Evolutionary conservation across 148 eudicot species (phyloP).

Genomic region (Arctostaphylos glauca): DNA sequence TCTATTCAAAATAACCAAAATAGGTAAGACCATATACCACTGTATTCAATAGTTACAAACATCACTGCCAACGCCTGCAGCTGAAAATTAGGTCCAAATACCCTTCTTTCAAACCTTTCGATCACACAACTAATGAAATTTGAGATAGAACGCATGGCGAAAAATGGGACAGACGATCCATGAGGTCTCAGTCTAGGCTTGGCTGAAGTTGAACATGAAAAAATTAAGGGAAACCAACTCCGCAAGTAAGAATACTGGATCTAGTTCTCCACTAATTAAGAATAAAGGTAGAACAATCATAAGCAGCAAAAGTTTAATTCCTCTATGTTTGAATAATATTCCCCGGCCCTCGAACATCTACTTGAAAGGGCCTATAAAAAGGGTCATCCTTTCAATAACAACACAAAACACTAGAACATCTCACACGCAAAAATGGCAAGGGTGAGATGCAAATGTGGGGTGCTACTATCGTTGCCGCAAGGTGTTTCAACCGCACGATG

Average conservation of each 20-base stretch:
- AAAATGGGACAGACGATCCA: not conserved
- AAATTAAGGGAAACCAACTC: not conserved
- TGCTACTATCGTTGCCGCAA: not conserved
- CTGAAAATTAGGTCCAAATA: too few relatives aligned
- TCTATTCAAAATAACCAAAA: not conserved
- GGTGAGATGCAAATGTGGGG: conserved; percentile 26
- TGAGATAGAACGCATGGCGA: not conserved
- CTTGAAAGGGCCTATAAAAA: not conserved
- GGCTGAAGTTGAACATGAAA: not conserved
- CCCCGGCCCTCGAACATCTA: not conserved
- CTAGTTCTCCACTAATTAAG: not conserved
- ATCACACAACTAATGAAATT: not conserved
- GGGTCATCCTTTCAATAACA: not conserved
- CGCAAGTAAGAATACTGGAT: not conserved
- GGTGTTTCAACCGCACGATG: conserved; percentile 9
- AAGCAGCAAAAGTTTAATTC: not conserved
- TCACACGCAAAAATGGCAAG: conserved; percentile 17
- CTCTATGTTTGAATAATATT: not conserved
- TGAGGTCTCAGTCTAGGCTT: not conserved
- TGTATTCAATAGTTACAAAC: too few relatives aligned
- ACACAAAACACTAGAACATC: not conserved
- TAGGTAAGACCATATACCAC: not conserved
- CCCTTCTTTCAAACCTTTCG: too few relatives aligned
- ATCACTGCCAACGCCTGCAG: too few relatives aligned
- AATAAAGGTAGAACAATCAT: not conserved